Evolutionary conservation across 495 filamentous ascomycete genomes (phyloP).

Genomic region (Filosporella fistucella): DNA sequence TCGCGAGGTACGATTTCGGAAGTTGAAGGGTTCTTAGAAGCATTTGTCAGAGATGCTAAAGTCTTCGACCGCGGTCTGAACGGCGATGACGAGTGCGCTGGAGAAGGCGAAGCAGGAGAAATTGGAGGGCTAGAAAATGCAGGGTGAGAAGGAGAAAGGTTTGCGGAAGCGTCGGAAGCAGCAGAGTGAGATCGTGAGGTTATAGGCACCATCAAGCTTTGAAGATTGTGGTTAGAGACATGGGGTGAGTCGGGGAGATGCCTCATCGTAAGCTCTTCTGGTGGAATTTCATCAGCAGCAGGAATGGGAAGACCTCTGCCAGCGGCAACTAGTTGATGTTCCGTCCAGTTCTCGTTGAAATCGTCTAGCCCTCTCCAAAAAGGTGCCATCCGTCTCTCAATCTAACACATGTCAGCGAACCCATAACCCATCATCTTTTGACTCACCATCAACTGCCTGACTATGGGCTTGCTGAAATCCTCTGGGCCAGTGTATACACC

Average conservation of each 20-base stretch:
- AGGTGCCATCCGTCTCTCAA: constrained; percentile 87
- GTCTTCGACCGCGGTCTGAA: constrained; percentile 55
- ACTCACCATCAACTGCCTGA: constrained; percentile 85
- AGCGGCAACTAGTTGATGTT: constrained; percentile 88
- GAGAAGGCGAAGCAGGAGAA: constrained; percentile 13
- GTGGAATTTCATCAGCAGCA: constrained; percentile 70
- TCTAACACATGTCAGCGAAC: constrained; percentile 43
- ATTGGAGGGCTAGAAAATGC: constrained; percentile 13
- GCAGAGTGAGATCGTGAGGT: constrained; percentile 19
- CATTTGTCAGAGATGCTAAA: constrained; percentile 71
- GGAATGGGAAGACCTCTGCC: constrained; percentile 83
- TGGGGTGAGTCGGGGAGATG: constrained; percentile 30
- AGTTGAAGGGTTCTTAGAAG: constrained; percentile 60
- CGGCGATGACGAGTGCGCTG: constrained; percentile 17
- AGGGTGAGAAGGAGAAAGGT: constrained; percentile 19
- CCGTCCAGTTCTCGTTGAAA: constrained; percentile 83
- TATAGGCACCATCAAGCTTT: constrained; percentile 24
- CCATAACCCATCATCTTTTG: neutral
- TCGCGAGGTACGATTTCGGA: constrained; percentile 71
- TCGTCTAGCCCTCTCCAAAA: constrained; percentile 96
- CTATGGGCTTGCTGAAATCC: constrained; percentile 86
- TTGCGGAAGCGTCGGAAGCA: constrained; percentile 20
- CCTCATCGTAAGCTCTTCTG: constrained; percentile 53
- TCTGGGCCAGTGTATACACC: constrained; percentile 89
- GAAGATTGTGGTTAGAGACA: constrained; percentile 17